A percentile compares a stretch with the other conserved stretches of the same genome.
Evolutionary conservation across 2,329 filamentous ascomycete genomes (phyloP).

Genomic region (Penicillium sp.): DNA sequence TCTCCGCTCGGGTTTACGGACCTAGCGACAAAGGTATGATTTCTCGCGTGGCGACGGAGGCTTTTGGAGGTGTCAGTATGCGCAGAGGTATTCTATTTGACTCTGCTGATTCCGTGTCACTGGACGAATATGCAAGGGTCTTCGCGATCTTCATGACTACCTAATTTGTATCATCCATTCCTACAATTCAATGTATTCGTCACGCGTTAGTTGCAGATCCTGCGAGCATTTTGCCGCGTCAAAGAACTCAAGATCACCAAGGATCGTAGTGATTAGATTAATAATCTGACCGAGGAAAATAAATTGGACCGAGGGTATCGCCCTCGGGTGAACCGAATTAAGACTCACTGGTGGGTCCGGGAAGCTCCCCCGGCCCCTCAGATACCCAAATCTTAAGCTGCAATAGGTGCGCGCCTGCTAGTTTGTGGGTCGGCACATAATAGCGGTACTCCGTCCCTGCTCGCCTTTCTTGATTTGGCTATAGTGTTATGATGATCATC

Average conservation of each 20-base stretch:
- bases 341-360: neutral
- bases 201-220: neutral
- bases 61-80: slow-evolving; percentile 23
- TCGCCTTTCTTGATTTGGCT: neutral
- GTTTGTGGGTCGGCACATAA: neutral
- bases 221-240: neutral
- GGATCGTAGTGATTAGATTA: neutral
- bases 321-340: neutral
- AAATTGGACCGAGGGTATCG: neutral
- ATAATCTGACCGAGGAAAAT: neutral
- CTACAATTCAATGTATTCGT: neutral
- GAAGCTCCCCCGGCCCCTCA: neutral
- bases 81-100: slow-evolving; percentile 27
- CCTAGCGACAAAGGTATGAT: slow-evolving; percentile 17
- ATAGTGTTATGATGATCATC: neutral
- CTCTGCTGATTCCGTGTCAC: slow-evolving; percentile 16
- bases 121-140: slow-evolving; percentile 24
- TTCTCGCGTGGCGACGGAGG: slow-evolving; percentile 8
- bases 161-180: neutral
- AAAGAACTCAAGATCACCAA: too few relatives aligned
- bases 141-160: slow-evolving; percentile 14
- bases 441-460: neutral
- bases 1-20: slow-evolving; percentile 28
- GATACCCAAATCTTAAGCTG: neutral
- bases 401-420: neutral